phyloP scores from a whole-genome alignment of 2,329 filamentous ascomycete species.

The Elsinoe arachidis region DNA sequence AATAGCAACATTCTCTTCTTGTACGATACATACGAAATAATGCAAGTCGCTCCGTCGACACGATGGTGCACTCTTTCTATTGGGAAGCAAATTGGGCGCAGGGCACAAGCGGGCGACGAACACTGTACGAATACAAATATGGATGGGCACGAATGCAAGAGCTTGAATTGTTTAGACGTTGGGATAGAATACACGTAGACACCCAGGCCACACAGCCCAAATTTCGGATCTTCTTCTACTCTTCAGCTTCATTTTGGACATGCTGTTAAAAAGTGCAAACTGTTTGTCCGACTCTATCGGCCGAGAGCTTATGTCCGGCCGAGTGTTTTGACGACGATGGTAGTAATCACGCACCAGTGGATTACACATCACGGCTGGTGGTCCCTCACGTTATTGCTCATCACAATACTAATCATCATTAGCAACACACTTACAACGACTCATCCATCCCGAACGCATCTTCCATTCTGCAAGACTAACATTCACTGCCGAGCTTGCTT shows the following conservation, averaged over 20 bases:
- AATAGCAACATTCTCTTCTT: background rate
- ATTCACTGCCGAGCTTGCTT: too few species aligned
- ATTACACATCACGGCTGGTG: background rate
- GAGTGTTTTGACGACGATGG: background rate
- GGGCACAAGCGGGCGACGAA: background rate
- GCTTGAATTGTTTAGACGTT: background rate
- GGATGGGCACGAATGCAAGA: background rate
- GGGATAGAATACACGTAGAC: constrained; percentile 5
- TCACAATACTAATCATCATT: background rate
- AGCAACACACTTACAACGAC: background rate
- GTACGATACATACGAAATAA: constrained; percentile 6
- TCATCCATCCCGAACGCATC: too few species aligned
- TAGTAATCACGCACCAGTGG: background rate
- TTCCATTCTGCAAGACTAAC: too few species aligned
- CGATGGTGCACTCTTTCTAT: background rate
- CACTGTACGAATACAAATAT: background rate
- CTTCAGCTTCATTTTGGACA: background rate
- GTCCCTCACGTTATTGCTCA: background rate
- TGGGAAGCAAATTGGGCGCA: too few species aligned
- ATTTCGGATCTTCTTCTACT: background rate
- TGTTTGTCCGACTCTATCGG: background rate
- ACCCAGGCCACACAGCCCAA: constrained; percentile 2
- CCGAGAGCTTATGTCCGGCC: background rate
- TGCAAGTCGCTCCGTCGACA: background rate
- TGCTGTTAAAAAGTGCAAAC: background rate